A percentile compares a stretch with the other conserved stretches of the same genome.
Evolutionary conservation across 176 grass and related monocot species (phyloP).

Genomic region (Coix lacrymajobi): DNA sequence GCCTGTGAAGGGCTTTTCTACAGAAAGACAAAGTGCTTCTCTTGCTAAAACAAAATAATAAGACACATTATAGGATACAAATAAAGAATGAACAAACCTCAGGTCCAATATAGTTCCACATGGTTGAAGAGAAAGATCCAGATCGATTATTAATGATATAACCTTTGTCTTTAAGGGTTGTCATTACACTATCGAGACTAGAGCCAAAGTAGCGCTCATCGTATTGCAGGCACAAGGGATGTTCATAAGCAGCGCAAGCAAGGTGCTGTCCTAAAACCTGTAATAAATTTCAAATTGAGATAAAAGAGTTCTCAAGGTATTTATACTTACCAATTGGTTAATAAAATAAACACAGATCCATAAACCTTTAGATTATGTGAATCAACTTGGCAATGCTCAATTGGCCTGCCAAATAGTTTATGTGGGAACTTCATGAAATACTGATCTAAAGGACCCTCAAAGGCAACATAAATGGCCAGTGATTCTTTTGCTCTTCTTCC

Average conservation of each 20-base stretch:
- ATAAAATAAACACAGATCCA: slow-evolving; percentile 15
- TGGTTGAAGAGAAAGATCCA: slow-evolving; percentile 60
- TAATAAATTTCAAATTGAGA: slow-evolving; percentile 16
- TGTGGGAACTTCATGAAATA: slow-evolving; percentile 95
- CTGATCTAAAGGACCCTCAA: slow-evolving; percentile 91
- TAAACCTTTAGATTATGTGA: slow-evolving; percentile 69
- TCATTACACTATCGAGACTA: slow-evolving; percentile 40
- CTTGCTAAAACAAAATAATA: slow-evolving; percentile 8
- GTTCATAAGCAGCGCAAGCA: slow-evolving; percentile 87
- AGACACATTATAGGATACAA: slow-evolving; percentile 2
- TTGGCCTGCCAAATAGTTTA: slow-evolving; percentile 75
- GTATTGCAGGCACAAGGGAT: slow-evolving; percentile 82
- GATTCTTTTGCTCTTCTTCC: slow-evolving; percentile 84
- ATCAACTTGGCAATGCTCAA: slow-evolving; percentile 95
- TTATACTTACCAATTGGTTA: slow-evolving; percentile 8
- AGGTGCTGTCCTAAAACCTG: slow-evolving; percentile 85
- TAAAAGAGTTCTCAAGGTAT: neutral
- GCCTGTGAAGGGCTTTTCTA: slow-evolving; percentile 77
- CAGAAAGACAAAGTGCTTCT: slow-evolving; percentile 25
- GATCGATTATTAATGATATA: slow-evolving; percentile 53
- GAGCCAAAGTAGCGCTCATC: slow-evolving; percentile 71
- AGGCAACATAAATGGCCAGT: slow-evolving; percentile 90
- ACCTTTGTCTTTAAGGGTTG: slow-evolving; percentile 60
- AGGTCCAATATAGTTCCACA: slow-evolving; percentile 89
- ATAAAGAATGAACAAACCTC: slow-evolving; percentile 45